Conservation (phyloP, 1,139 yeast species). For the Blastobotrys proliferans region DNA sequence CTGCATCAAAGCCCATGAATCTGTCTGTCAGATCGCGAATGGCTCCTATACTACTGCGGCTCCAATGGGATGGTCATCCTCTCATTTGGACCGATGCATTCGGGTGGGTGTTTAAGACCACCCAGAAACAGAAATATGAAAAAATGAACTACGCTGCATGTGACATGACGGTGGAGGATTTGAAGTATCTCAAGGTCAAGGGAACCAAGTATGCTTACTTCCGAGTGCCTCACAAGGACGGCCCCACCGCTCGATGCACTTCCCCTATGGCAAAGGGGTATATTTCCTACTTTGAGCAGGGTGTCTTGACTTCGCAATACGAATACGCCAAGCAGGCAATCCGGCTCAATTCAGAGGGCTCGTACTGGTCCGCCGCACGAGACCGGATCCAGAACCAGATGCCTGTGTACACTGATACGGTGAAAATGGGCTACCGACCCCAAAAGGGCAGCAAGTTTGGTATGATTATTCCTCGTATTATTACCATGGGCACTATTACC, state of each 20-base stretch:
- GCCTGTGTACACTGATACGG: constrained; percentile 55
- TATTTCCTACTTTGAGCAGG: constrained; percentile 67
- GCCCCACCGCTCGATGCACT: constrained; percentile 69
- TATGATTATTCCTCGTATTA: constrained; percentile 74
- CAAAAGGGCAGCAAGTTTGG: constrained; percentile 44
- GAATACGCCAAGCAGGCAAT: constrained; percentile 75
- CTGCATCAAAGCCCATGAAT: constrained; percentile 43
- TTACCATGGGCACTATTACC: constrained; percentile 96
- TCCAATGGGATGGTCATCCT: constrained; percentile 86
- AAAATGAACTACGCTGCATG: constrained; percentile 50
- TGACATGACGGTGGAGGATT: constrained; percentile 37
- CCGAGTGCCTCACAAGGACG: constrained; percentile 90
- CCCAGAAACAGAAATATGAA: constrained; percentile 39
- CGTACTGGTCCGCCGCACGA: constrained; percentile 92
- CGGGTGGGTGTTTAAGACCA: constrained; percentile 88
- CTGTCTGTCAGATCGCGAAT: constrained; percentile 70
- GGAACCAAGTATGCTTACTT: constrained; percentile 35
- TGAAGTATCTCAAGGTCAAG: constrained; percentile 24
- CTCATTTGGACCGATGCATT: constrained; percentile 68
- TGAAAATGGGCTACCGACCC: constrained; percentile 33
- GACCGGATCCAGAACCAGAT: constrained; percentile 80
- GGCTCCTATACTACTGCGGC: constrained; percentile 68
- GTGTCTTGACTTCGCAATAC: constrained; percentile 65
- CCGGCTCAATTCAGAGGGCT: constrained; percentile 67
- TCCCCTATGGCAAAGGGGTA: constrained; percentile 78